Evolutionary conservation across 495 filamentous ascomycete genomes (phyloP), one percentile per base, ranked within the genome.

Genomic region (Penicillium salamii): DNA sequence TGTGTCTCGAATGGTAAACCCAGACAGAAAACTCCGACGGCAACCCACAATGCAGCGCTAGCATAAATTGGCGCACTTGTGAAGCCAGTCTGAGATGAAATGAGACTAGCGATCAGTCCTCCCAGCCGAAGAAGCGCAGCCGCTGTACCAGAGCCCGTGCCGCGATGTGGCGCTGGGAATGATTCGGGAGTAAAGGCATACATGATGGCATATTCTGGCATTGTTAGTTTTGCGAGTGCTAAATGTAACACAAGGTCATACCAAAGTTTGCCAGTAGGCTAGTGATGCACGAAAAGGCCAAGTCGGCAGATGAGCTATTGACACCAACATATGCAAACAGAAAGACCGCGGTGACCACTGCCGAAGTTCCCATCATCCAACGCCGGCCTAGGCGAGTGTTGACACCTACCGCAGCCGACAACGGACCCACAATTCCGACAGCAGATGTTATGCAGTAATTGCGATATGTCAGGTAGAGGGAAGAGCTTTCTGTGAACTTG

Each of bases 171-270:
- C 1, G 74, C 74, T 2, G 76, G 78, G 50, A 81, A 82, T 7
- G 71, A 78, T 56, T 82, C 78, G 0, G 78, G 77, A 2, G 77
- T 81, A 66, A 77, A 81, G 24, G 76, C 78, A 50, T 81, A 81
- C 54, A 81, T 70, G 5, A 82, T 69, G 11, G 75, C 77, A 46
- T 80, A 70, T 21, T 20, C 20, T 20, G 18, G 21, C 28, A 28
- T 35, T 13, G 23, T 4, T 26, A 26, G 23, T 3, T 8, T 26
- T 26, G 23, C 8, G 23, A 3, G 4, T 26, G 23, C 23, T 26
- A n/a, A n/a, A n/a, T n/a, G n/a, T n/a, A n/a, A 28, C 14, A 11
- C 5, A 7, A 3, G 14, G 14, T 17, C 50, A 33, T 36, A 67
- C 67, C 65, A 35, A 68, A 70, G 37, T 70, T 68, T 3, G 50